Evolutionary conservation across 805 yeast species (phyloP), one percentile per base, ranked within the genome.

Genomic region (Kockiozyma suomiensis): DNA sequence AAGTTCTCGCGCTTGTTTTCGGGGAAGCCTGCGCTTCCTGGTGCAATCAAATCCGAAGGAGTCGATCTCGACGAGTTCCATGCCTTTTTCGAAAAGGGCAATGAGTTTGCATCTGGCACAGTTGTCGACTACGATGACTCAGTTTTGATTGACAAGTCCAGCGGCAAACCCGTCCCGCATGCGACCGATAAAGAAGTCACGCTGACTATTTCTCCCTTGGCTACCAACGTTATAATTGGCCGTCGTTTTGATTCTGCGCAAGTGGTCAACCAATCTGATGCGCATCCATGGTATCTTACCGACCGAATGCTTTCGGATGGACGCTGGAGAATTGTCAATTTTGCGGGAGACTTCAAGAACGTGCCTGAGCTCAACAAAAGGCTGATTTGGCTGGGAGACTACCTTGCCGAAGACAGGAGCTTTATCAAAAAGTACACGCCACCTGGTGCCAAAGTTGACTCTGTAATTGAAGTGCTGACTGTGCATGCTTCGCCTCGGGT

Each of bases 21-120:
- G 46, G 73, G 73, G n/a, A 70, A 69, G 50, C 75, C 75, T 6
- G 63, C 61, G 58, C 56, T 70, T 1, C 54, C 57, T 0, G 63
- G 49, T 4, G 19, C 26, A 19, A 30, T 32, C 42, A 49, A 52
- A n/a, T n/a, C 38, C 10, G 47, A 19, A 6, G 56, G 33, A 3
- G 71, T 71, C 19, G 67, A 67, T 55, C 65, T 71, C 57, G 69
- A 67, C 33, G 72, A 71, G 49, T 72, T 72, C 61, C 68, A 70
- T 15, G 47, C 61, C 19, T 69, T 69, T 17, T 72, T 70, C 64
- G 62, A 48, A 23, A 65, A 59, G 46, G 75, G 75, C 15, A 68
- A 67, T 47, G 69, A 66, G 23, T 72, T 72, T 63, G 74, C 75
- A 6, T 69, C 72, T 15, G 75, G 75, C 32, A 66, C 70, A 21